Base-by-base conservation (phyloP, 2,329 filamentous ascomycete genomes). In the Fusarium nisikadoi region DNA sequence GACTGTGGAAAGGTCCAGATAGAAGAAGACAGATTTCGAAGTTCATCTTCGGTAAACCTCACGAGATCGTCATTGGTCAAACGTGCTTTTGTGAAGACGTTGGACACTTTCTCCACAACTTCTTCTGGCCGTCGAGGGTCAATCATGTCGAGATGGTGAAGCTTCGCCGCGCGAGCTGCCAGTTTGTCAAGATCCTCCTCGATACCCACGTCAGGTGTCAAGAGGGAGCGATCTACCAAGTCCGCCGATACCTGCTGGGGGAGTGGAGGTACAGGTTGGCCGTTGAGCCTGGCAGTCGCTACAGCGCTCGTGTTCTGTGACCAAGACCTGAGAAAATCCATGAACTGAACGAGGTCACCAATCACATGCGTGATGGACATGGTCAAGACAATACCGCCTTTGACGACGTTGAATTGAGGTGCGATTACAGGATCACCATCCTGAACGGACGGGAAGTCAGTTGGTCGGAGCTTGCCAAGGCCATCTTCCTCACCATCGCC, bases 341-440 rank as follows among this genome's bases (percentile, higher is more conserved):
- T 41, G 3, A 49, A 57, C 50, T 66, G 63, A 4, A 66, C 52
- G 6, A 66, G 59, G 19, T 66, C 63, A 8, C 63, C 43, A 13
- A 63, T 66, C 3, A 52, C 63, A 33, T 66, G 63, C 29, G 59
- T 46, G 31, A 66, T 63, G 7, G 63, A 57, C 36, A 66, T 66
- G 5, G 59, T 57, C n/a, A 66, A 46, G 29, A 66, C 52, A 23
- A 66, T 46, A 5, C 62, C 63, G 38, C 33, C 59, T 8, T 29
- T 38, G 27, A 63, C 8, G 39, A 66, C 52, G 9, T 66, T 66
- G 23, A 66, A 66, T 14, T 47, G 63, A 41, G 63, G 63, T 20
- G 43, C 38, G 13, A 66, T 49, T 20, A 66, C 6, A n/a, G 63
- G 63, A 23, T 66, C 63, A 4, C 59, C 63, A 13, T 46, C 45